Percentiles rank a stretch among this genome's conserved stretches.
Evolutionary conservation across 2,329 filamentous ascomycete species (phyloP).

Genomic region (Penicillium sp.): DNA sequence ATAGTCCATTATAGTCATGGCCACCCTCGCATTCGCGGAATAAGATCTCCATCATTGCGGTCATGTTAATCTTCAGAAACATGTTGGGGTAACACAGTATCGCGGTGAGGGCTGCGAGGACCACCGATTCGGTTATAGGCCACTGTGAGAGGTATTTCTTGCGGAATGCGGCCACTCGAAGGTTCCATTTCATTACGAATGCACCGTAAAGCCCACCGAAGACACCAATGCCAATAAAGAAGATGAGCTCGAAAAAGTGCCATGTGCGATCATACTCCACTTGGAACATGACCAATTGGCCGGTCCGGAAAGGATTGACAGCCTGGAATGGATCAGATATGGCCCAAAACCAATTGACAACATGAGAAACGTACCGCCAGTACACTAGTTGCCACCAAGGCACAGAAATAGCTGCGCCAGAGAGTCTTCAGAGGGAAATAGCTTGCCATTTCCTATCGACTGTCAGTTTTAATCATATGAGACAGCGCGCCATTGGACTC

Average conservation of each 20-base stretch:
- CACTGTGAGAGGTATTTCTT: constrained; percentile 87
- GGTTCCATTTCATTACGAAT: constrained; percentile 97
- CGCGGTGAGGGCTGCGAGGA: constrained; percentile 79
- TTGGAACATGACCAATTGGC: constrained; percentile 98
- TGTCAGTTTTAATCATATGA: constrained; percentile 15
- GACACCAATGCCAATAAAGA: constrained; percentile 85
- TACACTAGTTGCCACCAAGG: constrained; percentile 88
- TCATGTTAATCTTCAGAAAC: constrained; percentile 96
- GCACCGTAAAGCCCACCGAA: constrained; percentile 95
- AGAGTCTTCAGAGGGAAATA: constrained; percentile 96
- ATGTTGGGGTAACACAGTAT: constrained; percentile 96
- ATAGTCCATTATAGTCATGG: constrained; percentile 86
- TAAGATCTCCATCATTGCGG: constrained; percentile 97
- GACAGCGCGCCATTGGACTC: constrained; percentile 3
- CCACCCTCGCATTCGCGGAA: constrained; percentile 89
- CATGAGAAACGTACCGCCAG: constrained; percentile 57
- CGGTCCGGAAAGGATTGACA: constrained; percentile 97
- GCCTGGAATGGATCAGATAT: constrained; percentile 46
- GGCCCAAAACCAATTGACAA: background rate
- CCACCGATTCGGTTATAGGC: constrained; percentile 79
- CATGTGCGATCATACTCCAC: constrained; percentile 92
- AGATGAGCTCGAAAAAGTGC: constrained; percentile 96
- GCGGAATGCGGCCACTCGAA: constrained; percentile 84
- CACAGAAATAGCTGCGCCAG: constrained; percentile 98
- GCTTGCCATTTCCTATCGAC: constrained; percentile 76